Percentiles rank a stretch among this genome's conserved stretches.
These are phyloP conservation scores for Thelonectria discophora DNA, from an alignment of 2,329 filamentous ascomycete species.

Conservation along the genomic window DNA sequence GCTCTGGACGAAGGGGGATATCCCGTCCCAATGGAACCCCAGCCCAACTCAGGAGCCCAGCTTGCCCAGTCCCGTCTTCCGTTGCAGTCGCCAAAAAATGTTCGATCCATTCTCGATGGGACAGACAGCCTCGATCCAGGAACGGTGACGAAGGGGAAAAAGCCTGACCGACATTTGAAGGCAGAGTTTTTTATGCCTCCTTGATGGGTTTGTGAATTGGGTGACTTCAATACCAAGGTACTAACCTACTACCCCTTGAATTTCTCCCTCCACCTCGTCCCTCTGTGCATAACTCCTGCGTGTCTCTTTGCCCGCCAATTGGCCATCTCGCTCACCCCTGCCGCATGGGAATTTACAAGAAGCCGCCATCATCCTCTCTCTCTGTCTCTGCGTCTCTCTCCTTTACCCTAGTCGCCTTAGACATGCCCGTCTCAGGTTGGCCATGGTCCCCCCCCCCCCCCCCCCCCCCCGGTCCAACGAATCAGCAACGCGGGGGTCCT, in stretches of 20 bases:
- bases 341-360: conserved; percentile 39
- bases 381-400: conserved; percentile 15
- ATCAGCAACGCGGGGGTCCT: conserved; percentile 28
- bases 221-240: no score
- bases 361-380: conserved; percentile 19
- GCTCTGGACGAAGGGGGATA: conserved; percentile 10
- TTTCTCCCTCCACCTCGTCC: background rate
- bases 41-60: conserved; percentile 8
- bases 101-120: no score
- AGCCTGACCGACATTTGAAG: conserved; percentile 37
- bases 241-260: no score
- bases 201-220: background rate
- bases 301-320: background rate
- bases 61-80: no score
- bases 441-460: conserved; percentile 14
- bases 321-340: conserved; percentile 21
- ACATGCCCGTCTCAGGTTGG: conserved; percentile 40
- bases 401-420: conserved; percentile 16
- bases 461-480: conserved; percentile 11
- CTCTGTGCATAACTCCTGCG: background rate
- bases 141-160: conserved; percentile 13
- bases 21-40: conserved; percentile 8
- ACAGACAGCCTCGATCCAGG: no score
- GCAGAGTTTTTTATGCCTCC: conserved; percentile 9
- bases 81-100: no score